Conservation (phyloP, 805 yeast species). For the Saturnispora gosingensis region DNA sequence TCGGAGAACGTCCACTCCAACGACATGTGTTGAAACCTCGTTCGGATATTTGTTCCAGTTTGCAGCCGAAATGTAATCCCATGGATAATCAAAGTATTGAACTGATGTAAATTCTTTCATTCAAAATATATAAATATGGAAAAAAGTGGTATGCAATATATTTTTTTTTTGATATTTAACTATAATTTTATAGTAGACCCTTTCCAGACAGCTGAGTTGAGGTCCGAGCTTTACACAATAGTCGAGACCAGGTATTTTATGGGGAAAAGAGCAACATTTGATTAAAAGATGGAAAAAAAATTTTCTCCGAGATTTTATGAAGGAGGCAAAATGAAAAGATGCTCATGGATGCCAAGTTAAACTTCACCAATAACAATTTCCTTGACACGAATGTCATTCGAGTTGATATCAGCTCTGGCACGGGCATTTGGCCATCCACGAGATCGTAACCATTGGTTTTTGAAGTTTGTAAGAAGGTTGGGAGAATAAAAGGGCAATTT, state of each 20-base stretch:
- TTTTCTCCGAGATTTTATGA: neutral
- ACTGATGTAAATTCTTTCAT: conserved; percentile 76
- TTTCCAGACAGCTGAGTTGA: no score
- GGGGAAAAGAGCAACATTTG: neutral
- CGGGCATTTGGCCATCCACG: conserved; percentile 28
- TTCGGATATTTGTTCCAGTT: conserved; percentile 98
- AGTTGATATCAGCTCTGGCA: conserved; percentile 1
- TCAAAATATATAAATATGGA: neutral
- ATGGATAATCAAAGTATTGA: conserved; percentile 69
- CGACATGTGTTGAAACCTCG: conserved; percentile 83
- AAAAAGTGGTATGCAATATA: no score
- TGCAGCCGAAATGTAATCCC: conserved; percentile 94
- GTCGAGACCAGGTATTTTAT: no score
- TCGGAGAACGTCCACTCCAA: conserved; percentile 80
- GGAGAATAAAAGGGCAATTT: conserved; percentile 32
- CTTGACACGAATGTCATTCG: neutral
- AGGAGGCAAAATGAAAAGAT: neutral
- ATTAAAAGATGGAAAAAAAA: neutral
- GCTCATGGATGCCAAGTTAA: neutral
- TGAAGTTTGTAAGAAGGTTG: conserved; percentile 25
- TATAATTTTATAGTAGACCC: neutral
- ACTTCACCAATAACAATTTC: conserved; percentile 1
- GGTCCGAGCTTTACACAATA: neutral
- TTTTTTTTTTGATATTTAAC: neutral
- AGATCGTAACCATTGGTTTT: conserved; percentile 29